phyloP scores from a whole-genome alignment of 2,329 filamentous ascomycete genomes.

The Aspergillus eucalypticola region DNA sequence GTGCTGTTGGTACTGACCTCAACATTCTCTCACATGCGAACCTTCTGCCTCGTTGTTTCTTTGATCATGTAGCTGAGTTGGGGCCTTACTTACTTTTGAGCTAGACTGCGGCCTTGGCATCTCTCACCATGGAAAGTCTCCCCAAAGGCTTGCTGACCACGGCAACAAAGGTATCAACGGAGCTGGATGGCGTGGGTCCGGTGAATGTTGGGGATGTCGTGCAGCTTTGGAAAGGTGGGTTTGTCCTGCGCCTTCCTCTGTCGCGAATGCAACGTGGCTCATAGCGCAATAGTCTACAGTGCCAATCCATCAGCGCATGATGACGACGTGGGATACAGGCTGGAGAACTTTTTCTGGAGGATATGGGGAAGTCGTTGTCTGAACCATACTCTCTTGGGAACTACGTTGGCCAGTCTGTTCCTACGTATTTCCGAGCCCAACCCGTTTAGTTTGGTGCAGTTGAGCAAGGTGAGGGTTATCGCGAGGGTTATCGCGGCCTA shows the following conservation, averaged over 20 bases:
- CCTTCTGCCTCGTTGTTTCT: neutral
- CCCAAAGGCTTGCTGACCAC: constrained; percentile 47
- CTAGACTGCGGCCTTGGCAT: neutral
- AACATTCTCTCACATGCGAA: neutral
- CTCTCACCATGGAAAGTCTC: constrained; percentile 39
- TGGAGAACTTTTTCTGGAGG: constrained; percentile 57
- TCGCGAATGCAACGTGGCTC: constrained; percentile 8
- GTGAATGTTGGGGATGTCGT: constrained; percentile 46
- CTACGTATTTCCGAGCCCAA: constrained; percentile 43
- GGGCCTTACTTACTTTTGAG: neutral
- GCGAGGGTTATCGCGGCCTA: neutral
- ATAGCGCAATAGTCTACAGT: constrained; percentile 43
- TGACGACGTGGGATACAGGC: constrained; percentile 43
- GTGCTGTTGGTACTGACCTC: neutral
- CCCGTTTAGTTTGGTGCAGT: constrained; percentile 22
- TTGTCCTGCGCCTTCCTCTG: constrained; percentile 6
- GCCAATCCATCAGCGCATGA: constrained; percentile 47
- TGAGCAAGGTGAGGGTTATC: constrained; percentile 13
- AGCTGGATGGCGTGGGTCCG: constrained; percentile 41
- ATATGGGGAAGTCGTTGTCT: constrained; percentile 49
- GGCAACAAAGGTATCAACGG: constrained; percentile 37
- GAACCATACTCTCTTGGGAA: constrained; percentile 38
- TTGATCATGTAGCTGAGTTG: constrained; percentile 18
- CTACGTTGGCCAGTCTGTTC: constrained; percentile 46
- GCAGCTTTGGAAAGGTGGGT: constrained; percentile 52